Evolutionary conservation across 495 filamentous ascomycete genomes (phyloP).

Genomic region (Niebla homalea): DNA sequence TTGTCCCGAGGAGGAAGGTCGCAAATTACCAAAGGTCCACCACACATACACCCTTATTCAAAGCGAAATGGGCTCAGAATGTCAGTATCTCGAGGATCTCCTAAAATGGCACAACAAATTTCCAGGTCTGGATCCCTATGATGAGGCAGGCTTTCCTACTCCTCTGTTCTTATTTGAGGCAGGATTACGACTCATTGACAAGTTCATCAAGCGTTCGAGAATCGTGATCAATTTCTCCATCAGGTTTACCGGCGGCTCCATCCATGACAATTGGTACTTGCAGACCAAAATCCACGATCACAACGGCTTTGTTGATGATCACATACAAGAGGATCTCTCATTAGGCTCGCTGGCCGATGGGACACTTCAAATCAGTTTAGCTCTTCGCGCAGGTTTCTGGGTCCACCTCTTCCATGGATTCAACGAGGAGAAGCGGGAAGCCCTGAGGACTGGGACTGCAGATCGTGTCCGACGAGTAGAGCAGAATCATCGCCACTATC

Average conservation of each 20-base stretch:
- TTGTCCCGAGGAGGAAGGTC: slow-evolving; percentile 25
- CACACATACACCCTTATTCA: slow-evolving; percentile 40
- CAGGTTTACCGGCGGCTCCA: slow-evolving; percentile 1
- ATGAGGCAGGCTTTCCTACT: slow-evolving; percentile 27
- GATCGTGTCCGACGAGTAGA: slow-evolving; percentile 24
- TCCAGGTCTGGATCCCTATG: slow-evolving; percentile 29
- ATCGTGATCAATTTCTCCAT: slow-evolving; percentile 1
- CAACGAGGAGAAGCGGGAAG: slow-evolving; percentile 28
- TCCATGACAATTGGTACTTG: slow-evolving; percentile 2
- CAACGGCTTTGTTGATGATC: background rate
- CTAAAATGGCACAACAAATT: slow-evolving; percentile 33
- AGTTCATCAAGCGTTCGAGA: slow-evolving; percentile 16
- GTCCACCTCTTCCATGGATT: slow-evolving; percentile 30
- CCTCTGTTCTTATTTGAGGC: slow-evolving; percentile 39
- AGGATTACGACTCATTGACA: slow-evolving; percentile 32
- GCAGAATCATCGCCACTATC: slow-evolving; percentile 26
- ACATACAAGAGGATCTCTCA: background rate
- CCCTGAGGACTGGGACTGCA: slow-evolving; percentile 26
- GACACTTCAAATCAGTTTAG: slow-evolving; percentile 14
- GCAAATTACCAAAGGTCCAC: background rate
- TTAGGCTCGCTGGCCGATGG: slow-evolving; percentile 8
- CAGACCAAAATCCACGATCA: background rate
- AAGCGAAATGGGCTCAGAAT: slow-evolving; percentile 23
- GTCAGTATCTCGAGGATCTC: slow-evolving; percentile 31
- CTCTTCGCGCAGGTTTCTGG: slow-evolving; percentile 40